Conservation (phyloP, 768 basidiomycete species). For the Calocybe gangraenosa region DNA sequence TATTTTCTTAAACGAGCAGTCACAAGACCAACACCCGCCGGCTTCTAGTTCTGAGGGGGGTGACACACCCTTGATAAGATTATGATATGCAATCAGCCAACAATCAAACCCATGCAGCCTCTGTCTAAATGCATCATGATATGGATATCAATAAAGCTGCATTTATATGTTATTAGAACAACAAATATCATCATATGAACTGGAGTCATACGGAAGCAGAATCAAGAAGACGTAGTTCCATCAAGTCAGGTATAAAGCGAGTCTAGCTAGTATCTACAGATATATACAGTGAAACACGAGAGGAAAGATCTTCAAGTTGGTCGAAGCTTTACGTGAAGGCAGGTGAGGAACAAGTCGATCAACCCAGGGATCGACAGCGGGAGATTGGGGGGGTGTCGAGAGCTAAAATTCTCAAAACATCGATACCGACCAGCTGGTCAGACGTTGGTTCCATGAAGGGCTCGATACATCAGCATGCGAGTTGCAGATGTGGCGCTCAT, state of each 20-base stretch:
- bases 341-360: not conserved
- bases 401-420: not conserved
- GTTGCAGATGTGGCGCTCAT: slow-evolving; percentile 11
- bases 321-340: not conserved
- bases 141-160: no score
- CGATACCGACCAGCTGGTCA: not conserved
- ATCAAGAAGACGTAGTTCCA: no score
- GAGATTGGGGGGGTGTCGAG: slow-evolving; percentile 4
- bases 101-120: no score
- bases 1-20: slow-evolving; percentile 2
- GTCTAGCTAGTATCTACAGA: slow-evolving; percentile 4
- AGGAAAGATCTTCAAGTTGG: not conserved
- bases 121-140: no score
- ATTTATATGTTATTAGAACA: no score
- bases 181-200: no score
- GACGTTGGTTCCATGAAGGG: not conserved
- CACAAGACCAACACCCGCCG: slow-evolving; percentile 10
- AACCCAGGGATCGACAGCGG: not conserved
- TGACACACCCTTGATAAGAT: no score
- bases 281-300: not conserved
- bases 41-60: no score
- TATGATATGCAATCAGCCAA: no score
- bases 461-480: not conserved
- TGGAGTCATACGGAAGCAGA: no score
- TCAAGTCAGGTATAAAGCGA: no score